Conservation (phyloP, 768 basidiomycete species). For the Kwoniella europaea region DNA sequence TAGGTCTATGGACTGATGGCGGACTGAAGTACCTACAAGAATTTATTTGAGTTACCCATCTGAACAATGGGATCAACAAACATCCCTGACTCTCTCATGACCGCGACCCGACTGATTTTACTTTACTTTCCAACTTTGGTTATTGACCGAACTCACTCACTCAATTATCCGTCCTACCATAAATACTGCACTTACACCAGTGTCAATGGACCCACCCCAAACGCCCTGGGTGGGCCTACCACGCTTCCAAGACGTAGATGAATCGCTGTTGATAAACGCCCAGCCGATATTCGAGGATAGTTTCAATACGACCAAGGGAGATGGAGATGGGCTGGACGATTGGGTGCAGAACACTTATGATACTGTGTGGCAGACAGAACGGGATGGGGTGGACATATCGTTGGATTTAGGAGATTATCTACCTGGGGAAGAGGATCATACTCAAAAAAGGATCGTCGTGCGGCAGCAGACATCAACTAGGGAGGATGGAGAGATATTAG, state of each 20-base stretch:
- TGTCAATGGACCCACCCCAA: conserved; percentile 11
- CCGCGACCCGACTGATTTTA: conserved; percentile 24
- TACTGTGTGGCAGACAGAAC: too few relatives aligned
- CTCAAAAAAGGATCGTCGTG: not conserved
- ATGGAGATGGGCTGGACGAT: not conserved
- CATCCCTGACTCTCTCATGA: not conserved
- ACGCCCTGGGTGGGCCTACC: conserved; percentile 16
- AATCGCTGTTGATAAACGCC: conserved; percentile 9
- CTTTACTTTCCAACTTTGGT: not conserved
- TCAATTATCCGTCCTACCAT: too few relatives aligned
- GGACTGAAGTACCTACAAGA: not conserved
- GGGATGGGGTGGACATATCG: not conserved
- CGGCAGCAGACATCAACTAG: too few relatives aligned
- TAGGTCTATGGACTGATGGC: not conserved
- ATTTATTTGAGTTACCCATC: conserved; percentile 3
- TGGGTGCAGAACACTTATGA: too few relatives aligned
- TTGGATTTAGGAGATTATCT: conserved; percentile 19
- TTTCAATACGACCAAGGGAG: not conserved
- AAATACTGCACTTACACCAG: not conserved
- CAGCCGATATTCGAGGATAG: conserved; percentile 18
- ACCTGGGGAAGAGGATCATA: conserved; percentile 14
- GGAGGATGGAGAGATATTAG: too few relatives aligned
- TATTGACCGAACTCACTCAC: too few relatives aligned
- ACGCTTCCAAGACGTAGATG: conserved; percentile 16
- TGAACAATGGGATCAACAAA: not conserved